Conservation (phyloP, 2,329 filamentous ascomycete genomes). For the Chrysosphaeria jannelii region DNA sequence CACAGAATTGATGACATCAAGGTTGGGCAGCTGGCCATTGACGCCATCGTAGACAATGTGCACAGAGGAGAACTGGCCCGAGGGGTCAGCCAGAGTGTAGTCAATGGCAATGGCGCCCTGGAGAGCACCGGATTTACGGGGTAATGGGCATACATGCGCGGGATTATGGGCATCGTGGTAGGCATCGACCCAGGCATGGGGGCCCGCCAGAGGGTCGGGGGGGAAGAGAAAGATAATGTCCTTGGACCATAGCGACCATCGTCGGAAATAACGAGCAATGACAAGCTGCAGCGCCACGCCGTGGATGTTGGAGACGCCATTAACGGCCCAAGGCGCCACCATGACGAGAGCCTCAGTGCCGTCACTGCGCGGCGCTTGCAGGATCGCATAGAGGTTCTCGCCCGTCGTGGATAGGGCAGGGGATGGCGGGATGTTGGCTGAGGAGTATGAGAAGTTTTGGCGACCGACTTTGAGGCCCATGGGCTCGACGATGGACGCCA, state of each 20-base stretch:
- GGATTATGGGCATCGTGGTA: slow-evolving; percentile 76
- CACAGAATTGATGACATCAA: slow-evolving; percentile 86
- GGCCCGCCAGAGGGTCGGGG: slow-evolving; percentile 64
- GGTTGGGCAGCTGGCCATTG: slow-evolving; percentile 82
- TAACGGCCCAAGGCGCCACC: slow-evolving; percentile 68
- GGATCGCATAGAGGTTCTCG: slow-evolving; percentile 77
- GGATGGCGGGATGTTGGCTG: too few species aligned
- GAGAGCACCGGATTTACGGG: slow-evolving; percentile 74
- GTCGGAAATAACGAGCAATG: slow-evolving; percentile 78
- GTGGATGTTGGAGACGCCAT: slow-evolving; percentile 51
- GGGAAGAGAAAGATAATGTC: slow-evolving; percentile 85
- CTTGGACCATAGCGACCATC: slow-evolving; percentile 96
- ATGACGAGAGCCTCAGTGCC: slow-evolving; percentile 91
- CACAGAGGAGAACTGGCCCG: slow-evolving; percentile 47
- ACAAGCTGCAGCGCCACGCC: slow-evolving; percentile 69
- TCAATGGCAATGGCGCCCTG: slow-evolving; percentile 87
- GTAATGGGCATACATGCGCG: slow-evolving; percentile 37
- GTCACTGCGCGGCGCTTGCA: slow-evolving; percentile 81
- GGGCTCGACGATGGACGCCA: slow-evolving; percentile 46
- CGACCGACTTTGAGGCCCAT: slow-evolving; percentile 64
- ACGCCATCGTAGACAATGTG: slow-evolving; percentile 87
- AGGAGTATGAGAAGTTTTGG: slow-evolving; percentile 65
- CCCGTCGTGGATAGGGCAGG: slow-evolving; percentile 45
- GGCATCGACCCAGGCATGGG: slow-evolving; percentile 90
- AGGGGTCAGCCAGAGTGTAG: slow-evolving; percentile 41